Base-by-base conservation (phyloP, 352 stramenopile species). In the Phytophthora foliorum region DNA sequence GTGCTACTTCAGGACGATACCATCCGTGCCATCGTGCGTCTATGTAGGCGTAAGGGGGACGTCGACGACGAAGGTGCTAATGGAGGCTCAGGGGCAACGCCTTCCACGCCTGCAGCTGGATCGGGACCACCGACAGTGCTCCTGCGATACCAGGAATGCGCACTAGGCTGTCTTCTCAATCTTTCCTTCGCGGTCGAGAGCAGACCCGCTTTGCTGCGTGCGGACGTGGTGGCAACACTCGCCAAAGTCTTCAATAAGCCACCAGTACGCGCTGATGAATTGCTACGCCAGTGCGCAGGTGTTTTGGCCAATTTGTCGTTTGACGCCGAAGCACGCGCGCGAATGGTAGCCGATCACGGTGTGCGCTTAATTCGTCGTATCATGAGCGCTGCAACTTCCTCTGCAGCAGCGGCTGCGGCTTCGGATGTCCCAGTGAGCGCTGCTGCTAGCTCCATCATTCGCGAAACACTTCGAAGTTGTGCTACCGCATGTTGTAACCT, bases 241-340 rank as follows among this genome's bases (percentile, higher is more conserved):
- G 77, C 81, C 51, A 72, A 77, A 48, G 78, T 94, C 24, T 95
- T 94, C 64, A 80, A 88, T 39, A 81, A 86, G 3, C 77, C 82
- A 0, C 70, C 69, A 44, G 71, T 81, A 6, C 90, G 89, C 54
- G 86, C 78, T 49, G 82, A 93, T 9, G 88, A 95, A 32, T 56
- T 86, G 1, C 45, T 90, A n/a, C 84, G 84, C 31, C 85, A 92
- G 10, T 91, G 81, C 44, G 84, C 88, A 1, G 81, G 58, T 3
- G 79, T 89, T 21, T 49, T 94, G 1, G 86, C 86, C 6, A 94
- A 95, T 46, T 69, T 95, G 25, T 90, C 86, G 0, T 95, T 95
- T 44, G 87, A 93, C 27, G 69, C 74, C 6, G 80, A 92, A 36
- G 83, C 80, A 9, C 77, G 77, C 11, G 42, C 68, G 14, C 80